phyloP scores from a whole-genome alignment of 768 basidiomycete genomes.

The Boletus subparvulus region DNA sequence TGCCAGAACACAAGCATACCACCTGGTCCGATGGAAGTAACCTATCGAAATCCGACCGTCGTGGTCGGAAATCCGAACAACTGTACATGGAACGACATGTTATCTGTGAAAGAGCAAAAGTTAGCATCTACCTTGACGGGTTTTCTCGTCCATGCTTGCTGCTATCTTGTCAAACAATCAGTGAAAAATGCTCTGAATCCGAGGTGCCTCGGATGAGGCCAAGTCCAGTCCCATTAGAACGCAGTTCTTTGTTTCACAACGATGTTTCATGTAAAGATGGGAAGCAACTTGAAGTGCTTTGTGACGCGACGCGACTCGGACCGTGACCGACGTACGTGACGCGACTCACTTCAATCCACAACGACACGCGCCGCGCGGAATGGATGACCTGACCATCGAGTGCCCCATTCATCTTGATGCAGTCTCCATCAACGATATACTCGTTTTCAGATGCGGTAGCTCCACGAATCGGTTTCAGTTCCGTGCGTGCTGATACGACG shows the following conservation, averaged over 20 bases:
- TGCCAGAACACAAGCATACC: not conserved
- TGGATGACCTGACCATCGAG: slow-evolving; percentile 21
- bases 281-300: not conserved
- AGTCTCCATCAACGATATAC: slow-evolving; percentile 27
- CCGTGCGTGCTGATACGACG: slow-evolving; percentile 10
- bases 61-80: not conserved
- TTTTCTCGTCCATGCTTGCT: not conserved
- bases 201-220: not conserved
- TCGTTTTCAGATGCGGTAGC: slow-evolving; percentile 33
- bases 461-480: slow-evolving; percentile 5
- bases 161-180: not conserved
- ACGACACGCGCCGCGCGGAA: too few species aligned
- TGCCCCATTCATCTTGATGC: slow-evolving; percentile 34
- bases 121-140: not conserved
- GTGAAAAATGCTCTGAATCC: not conserved
- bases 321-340: too few species aligned
- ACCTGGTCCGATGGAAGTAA: not conserved
- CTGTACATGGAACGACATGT: not conserved
- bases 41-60: not conserved
- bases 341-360: too few species aligned
- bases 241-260: not conserved
- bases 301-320: too few species aligned
- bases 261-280: not conserved
- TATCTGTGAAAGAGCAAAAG: not conserved
- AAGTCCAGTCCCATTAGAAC: not conserved